A percentile compares a stretch with the other conserved stretches of the same genome.
phyloP scores from a whole-genome alignment of 306 rosid species.

The Corylus americana region DNA sequence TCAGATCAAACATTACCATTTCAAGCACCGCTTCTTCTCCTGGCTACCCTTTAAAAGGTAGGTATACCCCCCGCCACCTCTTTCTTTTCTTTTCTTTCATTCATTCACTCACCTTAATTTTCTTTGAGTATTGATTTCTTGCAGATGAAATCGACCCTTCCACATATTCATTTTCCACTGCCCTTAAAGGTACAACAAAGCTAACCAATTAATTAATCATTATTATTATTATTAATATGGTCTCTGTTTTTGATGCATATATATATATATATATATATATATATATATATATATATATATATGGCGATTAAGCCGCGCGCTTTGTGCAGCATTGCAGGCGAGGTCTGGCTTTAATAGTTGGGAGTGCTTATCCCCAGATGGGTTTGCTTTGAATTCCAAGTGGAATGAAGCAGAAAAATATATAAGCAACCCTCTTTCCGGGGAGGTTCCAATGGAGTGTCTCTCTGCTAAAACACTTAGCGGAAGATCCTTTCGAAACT shows the following conservation, averaged over 20 bases:
- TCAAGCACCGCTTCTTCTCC: conserved; percentile 96
- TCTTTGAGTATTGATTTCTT: background rate
- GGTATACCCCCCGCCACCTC: background rate
- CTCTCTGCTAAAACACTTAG: conserved; percentile 87
- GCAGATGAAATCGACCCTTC: conserved; percentile 96
- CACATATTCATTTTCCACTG: conserved; percentile 83
- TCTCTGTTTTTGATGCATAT: background rate
- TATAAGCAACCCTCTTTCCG: conserved; percentile 91
- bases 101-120: background rate
- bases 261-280: too few species aligned
- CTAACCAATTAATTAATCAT: too few species aligned
- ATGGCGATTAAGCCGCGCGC: conserved; percentile 1
- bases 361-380: conserved; percentile 84
- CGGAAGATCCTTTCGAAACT: conserved; percentile 73
- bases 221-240: background rate
- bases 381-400: conserved; percentile 88
- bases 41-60: conserved; percentile 76
- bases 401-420: conserved; percentile 98
- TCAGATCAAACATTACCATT: conserved; percentile 74
- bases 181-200: conserved; percentile 64
- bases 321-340: conserved; percentile 76
- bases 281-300: too few species aligned
- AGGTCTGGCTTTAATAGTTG: conserved; percentile 62
- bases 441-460: conserved; percentile 93
- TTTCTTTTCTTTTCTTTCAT: background rate